Base-by-base conservation (phyloP, 495 filamentous ascomycete genomes). In the Hypoxylon rickii region DNA sequence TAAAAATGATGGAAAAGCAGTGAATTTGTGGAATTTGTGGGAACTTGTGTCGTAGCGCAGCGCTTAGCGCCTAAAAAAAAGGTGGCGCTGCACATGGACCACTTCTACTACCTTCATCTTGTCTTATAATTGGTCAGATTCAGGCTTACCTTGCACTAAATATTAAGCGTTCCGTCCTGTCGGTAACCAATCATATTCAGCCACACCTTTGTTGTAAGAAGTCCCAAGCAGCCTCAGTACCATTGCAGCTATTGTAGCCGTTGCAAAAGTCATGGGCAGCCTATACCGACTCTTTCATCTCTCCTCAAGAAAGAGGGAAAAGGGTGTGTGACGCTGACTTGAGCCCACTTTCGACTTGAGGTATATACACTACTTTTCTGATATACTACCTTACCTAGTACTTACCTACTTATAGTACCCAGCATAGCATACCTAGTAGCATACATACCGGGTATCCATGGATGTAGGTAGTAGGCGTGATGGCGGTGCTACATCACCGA, bases 11-110 rank as follows among this genome's bases (percentile, higher is more conserved):
- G n/a, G n/a, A n/a, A n/a, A n/a, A n/a, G n/a, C n/a, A n/a, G n/a
- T n/a, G n/a, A n/a, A n/a, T n/a, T n/a, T n/a, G n/a, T n/a, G n/a
- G n/a, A n/a, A n/a, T n/a, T n/a, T n/a, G n/a, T n/a, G n/a, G n/a
- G n/a, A n/a, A n/a, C n/a, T n/a, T n/a, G 20, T 31, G 51, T 52
- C 43, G 46, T 36, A 62, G 37, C 44, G 49, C 44, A 49, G 53
- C 59, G 59, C 59, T 57, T 63, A 63, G 53, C 59, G 59, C 39
- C 49, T 63, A 63, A 42, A 38, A 50, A 29, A 29, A 29, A 32
- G 53, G 53, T 63, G 59, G 59, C 59, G 40, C 59, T 63, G 59
- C 53, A 57, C 24, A 29, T 29, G 10, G 10, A 29, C 24, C 52
- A 43, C 32, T 7, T 46, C 20, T 42, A 53, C 55, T 42, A 46